These are phyloP conservation scores for Penicillium rolfsii DNA, from an alignment of 2,329 filamentous ascomycete species.

Conservation along the genomic window DNA sequence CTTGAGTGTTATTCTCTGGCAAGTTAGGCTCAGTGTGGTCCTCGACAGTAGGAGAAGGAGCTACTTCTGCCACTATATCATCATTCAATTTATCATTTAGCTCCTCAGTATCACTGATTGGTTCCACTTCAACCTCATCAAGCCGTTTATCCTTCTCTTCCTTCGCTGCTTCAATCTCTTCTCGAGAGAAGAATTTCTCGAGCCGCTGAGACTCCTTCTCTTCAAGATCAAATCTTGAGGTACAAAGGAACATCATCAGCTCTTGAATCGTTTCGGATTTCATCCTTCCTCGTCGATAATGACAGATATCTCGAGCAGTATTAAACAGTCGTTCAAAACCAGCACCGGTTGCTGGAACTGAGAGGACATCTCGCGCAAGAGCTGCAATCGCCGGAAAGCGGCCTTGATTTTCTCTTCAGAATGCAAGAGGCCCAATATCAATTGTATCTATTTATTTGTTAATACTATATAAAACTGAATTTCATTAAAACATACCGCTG, in stretches of 20 bases:
- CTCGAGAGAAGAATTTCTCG: background rate
- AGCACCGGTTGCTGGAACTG: background rate
- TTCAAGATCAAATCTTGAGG: conserved; percentile 7
- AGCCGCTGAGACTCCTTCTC: conserved; percentile 4
- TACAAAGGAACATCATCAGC: too few species aligned
- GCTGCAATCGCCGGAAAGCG: conserved; percentile 4
- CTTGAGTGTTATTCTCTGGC: background rate
- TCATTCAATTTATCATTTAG: background rate
- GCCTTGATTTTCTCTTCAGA: background rate
- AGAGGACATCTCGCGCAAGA: background rate
- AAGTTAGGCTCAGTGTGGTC: background rate
- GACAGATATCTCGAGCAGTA: too few species aligned
- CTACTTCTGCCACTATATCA: background rate
- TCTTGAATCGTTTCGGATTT: too few species aligned
- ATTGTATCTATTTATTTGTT: background rate
- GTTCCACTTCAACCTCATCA: background rate
- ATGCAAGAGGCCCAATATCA: background rate
- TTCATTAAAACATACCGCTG: conserved; percentile 9
- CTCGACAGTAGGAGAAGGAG: background rate
- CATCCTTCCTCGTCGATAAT: too few species aligned
- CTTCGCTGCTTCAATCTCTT: background rate
- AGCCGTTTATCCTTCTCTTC: background rate
- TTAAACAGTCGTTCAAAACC: too few species aligned
- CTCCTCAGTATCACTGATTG: background rate
- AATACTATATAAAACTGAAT: background rate